Evolutionary conservation across 73 alveolate species (phyloP), one percentile per base, ranked within the genome.

Genomic region (Symbiodinium natans): DNA sequence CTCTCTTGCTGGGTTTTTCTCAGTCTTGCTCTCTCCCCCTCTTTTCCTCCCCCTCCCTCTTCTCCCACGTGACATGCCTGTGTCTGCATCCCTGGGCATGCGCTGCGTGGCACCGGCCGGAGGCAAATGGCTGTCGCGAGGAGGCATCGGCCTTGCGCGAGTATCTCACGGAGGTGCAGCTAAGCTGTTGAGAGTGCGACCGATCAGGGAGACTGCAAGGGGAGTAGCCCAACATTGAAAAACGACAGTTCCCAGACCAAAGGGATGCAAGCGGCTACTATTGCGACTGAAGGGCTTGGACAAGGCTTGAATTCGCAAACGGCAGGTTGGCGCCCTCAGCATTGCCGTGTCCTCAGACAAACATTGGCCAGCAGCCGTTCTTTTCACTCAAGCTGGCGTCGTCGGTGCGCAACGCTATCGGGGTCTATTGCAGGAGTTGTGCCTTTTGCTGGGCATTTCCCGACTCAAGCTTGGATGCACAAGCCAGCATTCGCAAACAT

Each of bases 111-210:
- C n/a, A n/a, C n/a, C n/a, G n/a, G n/a, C n/a, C n/a, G 41, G 40
- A 87, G 95, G 88, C 71, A 89, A 80, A 54, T 29, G 38, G 54
- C 38, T 90, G 97, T 54, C 87, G 80, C 2, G 97, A 90, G 52
- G 97, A 90, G 52, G 87, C 97, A 13, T 41, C 46, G 29, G 80
- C 97, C 54, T 89, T 90, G 43, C 97, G 89, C 0, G 97, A 90
- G n/a, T 90, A 90, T 41, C 48, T 90, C 82, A 40, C 89, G 33
- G 97, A 90, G 97, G 97, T 56, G 56, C 34, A 10, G 27, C 77
- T 3, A 25, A n/a, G 9, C 63, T 10, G 23, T 48, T 17, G 63
- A 48, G 63, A 17, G 23, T 48, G 8, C 63, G 63, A 48, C 23
- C 63, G 17, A 8, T 48, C 17, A 17, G 63, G 63, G 17, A 8